phyloP scores from a whole-genome alignment of 2,329 filamentous ascomycete species.

The Daldinia sp. region DNA sequence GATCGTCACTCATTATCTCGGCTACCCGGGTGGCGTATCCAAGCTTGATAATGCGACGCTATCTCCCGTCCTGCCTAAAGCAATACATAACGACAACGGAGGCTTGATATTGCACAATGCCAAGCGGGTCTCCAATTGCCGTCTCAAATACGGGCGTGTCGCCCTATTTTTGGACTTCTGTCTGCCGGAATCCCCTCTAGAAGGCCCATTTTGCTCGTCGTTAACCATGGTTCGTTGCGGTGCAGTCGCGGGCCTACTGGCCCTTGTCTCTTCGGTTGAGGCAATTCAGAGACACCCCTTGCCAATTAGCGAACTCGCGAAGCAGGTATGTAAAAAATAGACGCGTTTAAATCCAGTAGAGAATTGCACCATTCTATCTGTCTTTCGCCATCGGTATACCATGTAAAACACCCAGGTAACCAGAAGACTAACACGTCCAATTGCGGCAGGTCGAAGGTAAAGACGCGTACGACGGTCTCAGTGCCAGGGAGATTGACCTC shows the following conservation, averaged over 20 bases:
- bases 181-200: constrained; percentile 9
- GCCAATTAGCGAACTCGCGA: constrained; percentile 49
- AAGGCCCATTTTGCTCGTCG: not conserved
- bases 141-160: constrained; percentile 25
- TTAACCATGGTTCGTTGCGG: constrained; percentile 38
- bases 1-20: constrained; percentile 39
- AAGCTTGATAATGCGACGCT: constrained; percentile 27
- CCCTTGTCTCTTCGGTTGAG: constrained; percentile 42
- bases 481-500: constrained; percentile 37
- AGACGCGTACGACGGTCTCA: constrained; percentile 20
- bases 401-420: not conserved
- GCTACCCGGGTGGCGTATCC: constrained; percentile 30
- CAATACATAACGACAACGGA: constrained; percentile 28
- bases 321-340: constrained; percentile 43
- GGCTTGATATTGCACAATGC: constrained; percentile 37
- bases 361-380: not conserved
- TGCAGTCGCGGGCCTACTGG: constrained; percentile 38
- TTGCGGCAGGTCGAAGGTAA: constrained; percentile 35
- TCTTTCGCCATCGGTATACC: not conserved
- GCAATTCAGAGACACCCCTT: constrained; percentile 47
- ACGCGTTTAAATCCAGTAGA: not conserved
- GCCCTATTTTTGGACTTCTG: constrained; percentile 21
- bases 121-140: constrained; percentile 23
- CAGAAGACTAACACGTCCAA: constrained; percentile 23
- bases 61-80: constrained; percentile 41